These are phyloP conservation scores for Alternaria brassicicola DNA, from an alignment of 2,329 filamentous ascomycete genomes.

Conservation along the genomic window DNA sequence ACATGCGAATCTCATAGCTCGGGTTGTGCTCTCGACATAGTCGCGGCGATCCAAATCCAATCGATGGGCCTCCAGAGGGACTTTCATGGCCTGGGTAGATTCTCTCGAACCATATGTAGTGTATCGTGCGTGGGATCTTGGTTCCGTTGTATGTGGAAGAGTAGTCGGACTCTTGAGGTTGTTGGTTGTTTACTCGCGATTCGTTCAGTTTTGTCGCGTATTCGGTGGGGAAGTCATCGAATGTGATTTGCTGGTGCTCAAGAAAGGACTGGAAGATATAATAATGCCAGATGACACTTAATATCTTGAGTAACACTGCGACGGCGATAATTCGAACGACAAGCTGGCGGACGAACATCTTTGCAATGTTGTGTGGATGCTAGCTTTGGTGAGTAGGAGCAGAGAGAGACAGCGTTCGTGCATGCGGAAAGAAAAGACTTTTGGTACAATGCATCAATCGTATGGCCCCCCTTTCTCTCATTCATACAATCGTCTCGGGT, in stretches of 20 bases:
- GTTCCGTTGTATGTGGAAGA: slow-evolving; percentile 3
- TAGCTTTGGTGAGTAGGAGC: background rate
- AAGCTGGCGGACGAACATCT: background rate
- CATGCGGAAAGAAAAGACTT: background rate
- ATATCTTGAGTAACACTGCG: slow-evolving; percentile 7
- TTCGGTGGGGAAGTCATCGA: slow-evolving; percentile 12
- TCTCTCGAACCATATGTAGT: slow-evolving; percentile 26
- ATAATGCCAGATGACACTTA: slow-evolving; percentile 10
- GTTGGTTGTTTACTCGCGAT: slow-evolving; percentile 6
- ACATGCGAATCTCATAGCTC: slow-evolving; percentile 24
- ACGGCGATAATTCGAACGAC: background rate
- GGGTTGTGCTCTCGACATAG: slow-evolving; percentile 26
- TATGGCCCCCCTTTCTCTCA: background rate
- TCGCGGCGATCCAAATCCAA: slow-evolving; percentile 20
- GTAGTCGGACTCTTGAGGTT: slow-evolving; percentile 18
- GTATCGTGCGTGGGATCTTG: slow-evolving; percentile 19
- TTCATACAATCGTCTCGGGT: background rate
- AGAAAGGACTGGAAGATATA: slow-evolving; percentile 16
- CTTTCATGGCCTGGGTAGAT: slow-evolving; percentile 18
- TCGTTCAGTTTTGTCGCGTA: slow-evolving; percentile 17
- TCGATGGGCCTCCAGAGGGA: slow-evolving; percentile 9
- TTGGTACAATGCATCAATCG: background rate
- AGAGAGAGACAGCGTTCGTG: background rate
- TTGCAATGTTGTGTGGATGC: background rate
- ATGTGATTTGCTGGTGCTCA: slow-evolving; percentile 6